Evolutionary conservation across 2,329 filamentous ascomycete genomes (phyloP).

Genomic region (Alternaria solani): DNA sequence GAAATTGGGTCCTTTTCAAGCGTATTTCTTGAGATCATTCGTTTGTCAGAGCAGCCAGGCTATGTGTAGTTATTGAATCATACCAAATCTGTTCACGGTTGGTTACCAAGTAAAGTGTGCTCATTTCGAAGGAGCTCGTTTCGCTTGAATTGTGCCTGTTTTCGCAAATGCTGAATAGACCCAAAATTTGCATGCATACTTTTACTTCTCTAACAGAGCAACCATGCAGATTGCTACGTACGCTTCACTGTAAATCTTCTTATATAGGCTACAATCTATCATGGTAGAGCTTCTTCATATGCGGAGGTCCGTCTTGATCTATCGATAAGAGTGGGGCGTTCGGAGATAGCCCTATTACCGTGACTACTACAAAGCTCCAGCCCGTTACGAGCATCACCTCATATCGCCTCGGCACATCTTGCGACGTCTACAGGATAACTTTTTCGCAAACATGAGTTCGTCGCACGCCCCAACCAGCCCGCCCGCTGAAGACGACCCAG

Average conservation of each 20-base stretch:
- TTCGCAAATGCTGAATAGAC: background rate
- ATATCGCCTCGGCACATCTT: conserved; percentile 16
- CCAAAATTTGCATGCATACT: background rate
- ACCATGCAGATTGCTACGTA: background rate
- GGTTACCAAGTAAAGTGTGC: background rate
- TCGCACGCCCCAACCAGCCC: conserved; percentile 32
- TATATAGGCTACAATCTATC: background rate
- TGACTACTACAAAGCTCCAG: conserved; percentile 14
- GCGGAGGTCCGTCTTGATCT: background rate
- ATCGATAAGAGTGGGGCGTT: conserved; percentile 19
- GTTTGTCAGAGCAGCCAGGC: background rate
- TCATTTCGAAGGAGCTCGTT: background rate
- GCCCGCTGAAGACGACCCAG: conserved; percentile 36
- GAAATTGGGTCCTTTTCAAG: background rate
- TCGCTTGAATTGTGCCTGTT: background rate
- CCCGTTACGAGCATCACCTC: conserved; percentile 11
- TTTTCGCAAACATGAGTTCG: conserved; percentile 34
- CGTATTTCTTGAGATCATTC: background rate
- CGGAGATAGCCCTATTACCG: conserved; percentile 19
- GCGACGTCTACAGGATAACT: conserved; percentile 3
- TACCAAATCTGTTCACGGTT: background rate
- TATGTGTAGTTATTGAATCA: background rate
- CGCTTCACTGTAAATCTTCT: background rate
- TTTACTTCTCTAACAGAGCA: background rate
- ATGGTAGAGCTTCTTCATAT: background rate